Percentiles rank a stretch among this genome's conserved stretches.
phyloP scores from a whole-genome alignment of 805 yeast species.

The Candida dajiaensis region DNA sequence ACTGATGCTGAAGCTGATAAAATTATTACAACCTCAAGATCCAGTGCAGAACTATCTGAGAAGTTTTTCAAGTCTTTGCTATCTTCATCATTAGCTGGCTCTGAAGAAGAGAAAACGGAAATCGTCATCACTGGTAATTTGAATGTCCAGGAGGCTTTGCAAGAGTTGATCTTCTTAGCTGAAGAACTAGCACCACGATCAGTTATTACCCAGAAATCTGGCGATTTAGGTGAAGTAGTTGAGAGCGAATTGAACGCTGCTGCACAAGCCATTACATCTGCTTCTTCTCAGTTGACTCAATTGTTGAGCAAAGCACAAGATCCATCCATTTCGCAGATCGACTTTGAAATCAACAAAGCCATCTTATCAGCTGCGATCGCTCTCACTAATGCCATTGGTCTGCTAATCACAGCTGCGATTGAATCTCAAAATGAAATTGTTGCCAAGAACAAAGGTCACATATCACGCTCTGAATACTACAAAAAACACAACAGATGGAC shows the following conservation, averaged over 20 bases:
- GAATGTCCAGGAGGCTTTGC: conserved; percentile 66
- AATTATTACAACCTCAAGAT: conserved; percentile 42
- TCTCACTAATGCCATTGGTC: conserved; percentile 70
- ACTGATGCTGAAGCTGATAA: conserved; percentile 47
- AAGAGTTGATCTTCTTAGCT: conserved; percentile 46
- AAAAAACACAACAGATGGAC: conserved; percentile 90
- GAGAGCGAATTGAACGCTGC: conserved; percentile 70
- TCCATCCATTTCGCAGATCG: conserved; percentile 47
- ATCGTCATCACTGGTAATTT: conserved; percentile 70
- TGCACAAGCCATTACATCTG: conserved; percentile 61
- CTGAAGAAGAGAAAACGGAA: conserved; percentile 66
- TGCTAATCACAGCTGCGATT: conserved; percentile 67
- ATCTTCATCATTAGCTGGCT: conserved; percentile 43
- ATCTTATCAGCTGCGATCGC: conserved; percentile 74
- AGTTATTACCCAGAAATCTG: conserved; percentile 25
- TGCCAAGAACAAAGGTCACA: conserved; percentile 58
- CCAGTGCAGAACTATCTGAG: conserved; percentile 55
- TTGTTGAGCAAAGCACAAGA: conserved; percentile 45
- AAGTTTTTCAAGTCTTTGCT: conserved; percentile 54
- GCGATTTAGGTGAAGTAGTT: conserved; percentile 64
- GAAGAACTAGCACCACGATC: conserved; percentile 49
- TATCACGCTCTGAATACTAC: conserved; percentile 67
- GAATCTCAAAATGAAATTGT: conserved; percentile 81
- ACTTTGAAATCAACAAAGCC: conserved; percentile 68
- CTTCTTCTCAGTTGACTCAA: conserved; percentile 51